Evolutionary conservation across 163 green algal genomes (phyloP).

Genomic region (Scenedesmus sp.): DNA sequence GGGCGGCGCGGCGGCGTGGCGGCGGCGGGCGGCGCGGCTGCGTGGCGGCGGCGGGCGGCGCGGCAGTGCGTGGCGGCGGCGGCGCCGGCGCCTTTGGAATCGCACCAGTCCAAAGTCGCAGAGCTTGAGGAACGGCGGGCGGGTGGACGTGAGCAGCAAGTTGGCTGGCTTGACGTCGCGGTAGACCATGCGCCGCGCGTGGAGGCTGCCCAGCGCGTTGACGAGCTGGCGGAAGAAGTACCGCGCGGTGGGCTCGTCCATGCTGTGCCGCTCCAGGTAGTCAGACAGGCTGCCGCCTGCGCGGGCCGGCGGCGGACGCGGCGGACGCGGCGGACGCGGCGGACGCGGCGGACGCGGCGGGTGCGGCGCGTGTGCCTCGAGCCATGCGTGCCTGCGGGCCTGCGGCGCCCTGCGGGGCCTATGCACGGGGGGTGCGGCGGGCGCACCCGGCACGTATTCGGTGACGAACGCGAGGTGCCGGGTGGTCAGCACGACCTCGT

Average conservation of each 20-base stretch:
- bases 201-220: slow-evolving; percentile 28
- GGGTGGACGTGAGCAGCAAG: slow-evolving; percentile 16
- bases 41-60: too few species aligned
- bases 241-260: slow-evolving; percentile 30
- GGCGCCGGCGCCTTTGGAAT: background rate
- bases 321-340: too few species aligned
- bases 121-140: slow-evolving; percentile 42
- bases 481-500: slow-evolving; percentile 37
- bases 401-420: too few species aligned
- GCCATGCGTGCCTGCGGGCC: too few species aligned
- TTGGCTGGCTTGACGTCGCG: slow-evolving; percentile 45
- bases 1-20: too few species aligned
- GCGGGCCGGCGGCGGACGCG: too few species aligned
- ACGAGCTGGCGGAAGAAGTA: slow-evolving; percentile 47
- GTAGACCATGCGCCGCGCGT: slow-evolving; percentile 25
- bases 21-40: too few species aligned
- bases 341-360: too few species aligned
- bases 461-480: slow-evolving; percentile 32
- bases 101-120: slow-evolving; percentile 45
- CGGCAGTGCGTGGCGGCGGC: background rate
- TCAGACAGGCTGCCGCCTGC: slow-evolving; percentile 41
- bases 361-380: too few species aligned
- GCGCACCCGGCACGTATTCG: slow-evolving; percentile 37
- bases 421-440: too few species aligned
- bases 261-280: slow-evolving; percentile 25